Base-by-base conservation (phyloP, 1,139 yeast genomes). In the Yamadazyma atmosphaerica region DNA sequence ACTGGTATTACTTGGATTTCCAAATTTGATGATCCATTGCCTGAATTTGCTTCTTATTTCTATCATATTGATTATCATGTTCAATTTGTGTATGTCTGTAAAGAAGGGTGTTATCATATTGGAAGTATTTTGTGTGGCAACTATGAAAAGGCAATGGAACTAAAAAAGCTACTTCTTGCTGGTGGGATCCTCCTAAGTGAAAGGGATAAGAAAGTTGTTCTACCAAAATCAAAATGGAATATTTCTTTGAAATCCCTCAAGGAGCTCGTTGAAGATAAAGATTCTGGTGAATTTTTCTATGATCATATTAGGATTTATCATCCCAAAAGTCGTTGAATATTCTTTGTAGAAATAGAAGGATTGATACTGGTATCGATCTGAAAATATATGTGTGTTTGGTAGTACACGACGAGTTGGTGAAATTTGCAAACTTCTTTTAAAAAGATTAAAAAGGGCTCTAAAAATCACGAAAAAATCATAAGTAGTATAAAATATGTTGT, bases 51-150 rank as follows among this genome's bases (percentile, higher is more conserved):
- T 15, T 4, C 8, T 6, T 28, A 9, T 9, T 28, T 28, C 12
- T 28, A 28, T 28, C 31, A 28, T 28, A 9, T 16, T 16, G 31
- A 28, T 15, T 28, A 16, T 10, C 31, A 28, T 16, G 31, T 28
- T 15, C 21, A 28, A 28, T 28, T 14, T 16, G 13, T 28, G 9
- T 14, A 14, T 16, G 31, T 11, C n/a, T 28, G 31, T 16, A 4
- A 4, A 10, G 31, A 28, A 28, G 31, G 31, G 4, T 28, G 31
- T 16, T 16, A 9, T 11, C 31, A 28, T 28, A n/a, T 28, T 9
- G 11, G 16, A 6, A 28, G 31, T 16, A 19, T 9, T 4, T 16
- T 16, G n/a, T 28, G 19, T 28, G 31, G 16, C 8, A 16, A 6
- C 11, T 16, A 28, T 28, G 4, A 8, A 6, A 28, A 28, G 13